Evolutionary conservation across 768 basidiomycete species (phyloP).

Genomic region (Agaricus bisporus): DNA sequence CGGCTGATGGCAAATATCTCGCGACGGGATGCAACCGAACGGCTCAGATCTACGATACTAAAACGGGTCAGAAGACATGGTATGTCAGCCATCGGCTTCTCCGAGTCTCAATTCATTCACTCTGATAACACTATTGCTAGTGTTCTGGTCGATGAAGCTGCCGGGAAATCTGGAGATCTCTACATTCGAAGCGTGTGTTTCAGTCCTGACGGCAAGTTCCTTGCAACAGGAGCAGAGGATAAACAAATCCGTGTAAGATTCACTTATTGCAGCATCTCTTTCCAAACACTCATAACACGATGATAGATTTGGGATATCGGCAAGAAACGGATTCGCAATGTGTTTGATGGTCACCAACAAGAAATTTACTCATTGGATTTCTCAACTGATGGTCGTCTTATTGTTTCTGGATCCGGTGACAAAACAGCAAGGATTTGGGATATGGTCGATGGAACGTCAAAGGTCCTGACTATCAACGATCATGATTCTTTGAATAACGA

Average conservation of each 20-base stretch:
- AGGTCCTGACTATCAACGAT: constrained; percentile 34
- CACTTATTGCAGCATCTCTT: too few species aligned
- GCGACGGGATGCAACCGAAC: constrained; percentile 92
- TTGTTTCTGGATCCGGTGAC: constrained; percentile 84
- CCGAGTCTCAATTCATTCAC: not conserved
- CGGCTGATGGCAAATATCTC: constrained; percentile 84
- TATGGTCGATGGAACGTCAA: constrained; percentile 24
- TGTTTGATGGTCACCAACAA: constrained; percentile 82
- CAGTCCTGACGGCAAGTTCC: constrained; percentile 80
- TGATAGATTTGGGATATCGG: constrained; percentile 83
- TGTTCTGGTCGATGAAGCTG: constrained; percentile 72
- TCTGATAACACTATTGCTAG: constrained; percentile 26
- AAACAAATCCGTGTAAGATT: constrained; percentile 72
- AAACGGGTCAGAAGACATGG: constrained; percentile 83
- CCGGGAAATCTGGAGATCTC: constrained; percentile 69
- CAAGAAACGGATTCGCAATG: constrained; percentile 62
- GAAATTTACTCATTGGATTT: constrained; percentile 92
- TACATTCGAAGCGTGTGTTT: constrained; percentile 93
- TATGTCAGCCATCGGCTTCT: constrained; percentile 29
- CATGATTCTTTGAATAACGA: constrained; percentile 35
- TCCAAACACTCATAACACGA: not conserved
- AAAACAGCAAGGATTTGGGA: constrained; percentile 37
- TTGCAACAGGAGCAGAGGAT: constrained; percentile 91
- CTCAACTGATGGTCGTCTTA: constrained; percentile 69
- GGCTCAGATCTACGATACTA: constrained; percentile 92